Evolutionary conservation across 2,329 filamentous ascomycete genomes (phyloP).

Genomic region (Aspergillus aculeatus): DNA sequence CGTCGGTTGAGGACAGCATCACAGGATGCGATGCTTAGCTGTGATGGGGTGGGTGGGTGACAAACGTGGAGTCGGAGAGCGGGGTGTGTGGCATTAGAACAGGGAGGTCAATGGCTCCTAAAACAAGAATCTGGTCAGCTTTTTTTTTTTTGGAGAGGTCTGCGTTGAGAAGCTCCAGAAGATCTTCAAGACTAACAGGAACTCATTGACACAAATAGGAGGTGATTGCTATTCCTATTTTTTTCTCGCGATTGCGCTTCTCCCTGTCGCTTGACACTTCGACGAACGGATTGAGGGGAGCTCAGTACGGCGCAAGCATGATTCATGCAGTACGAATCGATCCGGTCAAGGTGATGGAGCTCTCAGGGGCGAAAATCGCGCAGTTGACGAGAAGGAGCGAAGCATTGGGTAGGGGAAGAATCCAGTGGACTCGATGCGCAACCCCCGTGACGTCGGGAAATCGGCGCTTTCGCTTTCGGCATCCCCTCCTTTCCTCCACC

Average conservation of each 20-base stretch:
- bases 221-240: conserved; percentile 12
- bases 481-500: conserved; percentile 19
- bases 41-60: neutral
- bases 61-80: neutral
- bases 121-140: neutral
- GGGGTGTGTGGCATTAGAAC: neutral
- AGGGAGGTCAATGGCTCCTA: neutral
- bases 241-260: conserved; percentile 7
- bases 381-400: neutral
- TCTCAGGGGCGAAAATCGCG: neutral
- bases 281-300: neutral
- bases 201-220: conserved; percentile 18
- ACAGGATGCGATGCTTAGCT: neutral
- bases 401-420: neutral
- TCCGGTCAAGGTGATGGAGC: neutral
- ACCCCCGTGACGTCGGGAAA: conserved; percentile 29
- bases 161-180: neutral
- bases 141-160: neutral
- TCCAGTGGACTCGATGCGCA: conserved; percentile 7
- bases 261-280: neutral
- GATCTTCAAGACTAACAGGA: neutral
- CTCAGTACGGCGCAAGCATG: neutral
- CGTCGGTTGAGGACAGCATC: conserved; percentile 15
- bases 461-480: conserved; percentile 35
- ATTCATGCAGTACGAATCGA: neutral